Percentiles rank a stretch among this genome's conserved stretches.
Conservation (phyloP, 1,284 basidiomycete genomes). For the Ceraceosorus guamensis region DNA sequence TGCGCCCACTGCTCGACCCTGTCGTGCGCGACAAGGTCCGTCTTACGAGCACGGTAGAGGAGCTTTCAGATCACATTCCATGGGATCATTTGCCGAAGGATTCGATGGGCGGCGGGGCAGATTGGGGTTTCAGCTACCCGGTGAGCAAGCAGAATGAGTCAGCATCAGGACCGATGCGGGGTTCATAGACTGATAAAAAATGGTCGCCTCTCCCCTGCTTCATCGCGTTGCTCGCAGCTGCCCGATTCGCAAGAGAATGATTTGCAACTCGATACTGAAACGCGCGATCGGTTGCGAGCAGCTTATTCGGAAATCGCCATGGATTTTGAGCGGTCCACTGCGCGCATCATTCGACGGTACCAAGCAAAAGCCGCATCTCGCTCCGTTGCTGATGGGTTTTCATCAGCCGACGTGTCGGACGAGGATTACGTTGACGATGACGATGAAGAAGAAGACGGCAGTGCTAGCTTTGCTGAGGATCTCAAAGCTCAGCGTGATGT, state of each 20-base stretch:
- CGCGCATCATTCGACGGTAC: slow-evolving; percentile 6
- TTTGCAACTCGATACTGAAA: slow-evolving; percentile 18
- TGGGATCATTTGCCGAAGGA: slow-evolving; percentile 20
- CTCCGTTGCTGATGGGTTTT: background rate
- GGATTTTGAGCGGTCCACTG: slow-evolving; percentile 31
- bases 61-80: slow-evolving; percentile 30
- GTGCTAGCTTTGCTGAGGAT: slow-evolving; percentile 17
- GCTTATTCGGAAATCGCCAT: slow-evolving; percentile 18
- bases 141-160: slow-evolving; percentile 3
- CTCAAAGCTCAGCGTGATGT: slow-evolving; percentile 36
- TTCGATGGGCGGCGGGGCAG: slow-evolving; percentile 29
- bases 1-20: slow-evolving; percentile 37
- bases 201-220: background rate
- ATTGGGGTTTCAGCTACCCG: slow-evolving; percentile 13
- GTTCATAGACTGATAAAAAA: background rate
- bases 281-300: slow-evolving; percentile 13
- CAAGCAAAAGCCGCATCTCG: slow-evolving; percentile 12
- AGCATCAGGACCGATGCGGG: no score
- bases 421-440: slow-evolving; percentile 14
- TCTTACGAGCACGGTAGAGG: slow-evolving; percentile 32
- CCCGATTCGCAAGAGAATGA: slow-evolving; percentile 32
- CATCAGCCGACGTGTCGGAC: slow-evolving; percentile 5
- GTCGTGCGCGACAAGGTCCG: slow-evolving; percentile 41
- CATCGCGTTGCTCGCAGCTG: background rate
- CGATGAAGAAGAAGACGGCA: slow-evolving; percentile 15